Base-by-base conservation (phyloP, 148 eudicot genomes). In the Vaccinium macrocarpon region DNA sequence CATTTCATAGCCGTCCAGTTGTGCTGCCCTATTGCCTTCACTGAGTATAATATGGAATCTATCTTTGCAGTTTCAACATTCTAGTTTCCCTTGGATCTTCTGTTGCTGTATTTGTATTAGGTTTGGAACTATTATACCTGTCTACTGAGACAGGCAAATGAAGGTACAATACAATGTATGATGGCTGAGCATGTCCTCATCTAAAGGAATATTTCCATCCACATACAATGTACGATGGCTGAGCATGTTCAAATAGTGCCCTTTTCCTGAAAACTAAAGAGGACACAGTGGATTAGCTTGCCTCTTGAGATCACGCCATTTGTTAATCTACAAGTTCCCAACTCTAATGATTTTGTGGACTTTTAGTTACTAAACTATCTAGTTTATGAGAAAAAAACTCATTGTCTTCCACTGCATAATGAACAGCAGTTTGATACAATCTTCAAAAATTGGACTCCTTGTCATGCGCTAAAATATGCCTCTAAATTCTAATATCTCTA, bases 71-170 rank as follows among this genome's bases (percentile, higher is more conserved):
- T 66, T 48, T 19, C 23, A 48, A 48, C 5, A 6, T 48, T 19
- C 57, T 64, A 14, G n/a, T 48, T 46, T 81, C 57, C 49, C 21
- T 66, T 49, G 75, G 3, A 8, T 16, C 56, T 62, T 57, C 35
- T 48, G n/a, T 81, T 79, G 29, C 50, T 27, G 62, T 57, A 15
- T 32, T 55, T 83, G 80, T 75, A 12, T 29, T 61, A 82, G 48
- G 64, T 79, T 78, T 15, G 64, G 80, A 29, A 35, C 35, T 66
- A 14, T 66, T 6, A 66, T 55, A n/a, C 49, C 46, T 29, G 52
- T 55, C 59, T 8, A n/a, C 51, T 78, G 35, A 35, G 46, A 12
- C 27, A 38, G 59, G 35, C 82, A 42, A 8, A 21, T 61, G 71
- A 59, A 46, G 29, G 52, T 42, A 21, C 7, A 15, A 9, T 59